phyloP scores from a whole-genome alignment of 1,284 basidiomycete genomes.

The Thelephora terrestris region DNA sequence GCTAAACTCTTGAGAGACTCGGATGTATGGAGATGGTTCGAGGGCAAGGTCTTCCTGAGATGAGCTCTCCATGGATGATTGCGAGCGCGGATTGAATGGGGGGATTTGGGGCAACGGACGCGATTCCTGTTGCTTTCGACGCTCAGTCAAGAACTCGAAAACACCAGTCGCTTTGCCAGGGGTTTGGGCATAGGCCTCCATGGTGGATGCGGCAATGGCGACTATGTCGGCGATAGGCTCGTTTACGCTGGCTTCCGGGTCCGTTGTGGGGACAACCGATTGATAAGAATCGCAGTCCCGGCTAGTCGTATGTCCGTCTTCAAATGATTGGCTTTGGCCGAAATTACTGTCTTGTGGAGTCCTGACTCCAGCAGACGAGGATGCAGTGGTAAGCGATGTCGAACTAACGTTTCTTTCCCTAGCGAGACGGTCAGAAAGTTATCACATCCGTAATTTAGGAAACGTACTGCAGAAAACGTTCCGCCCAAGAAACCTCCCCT shows the following conservation, averaged over 20 bases:
- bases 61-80: neutral
- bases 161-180: conserved; percentile 59
- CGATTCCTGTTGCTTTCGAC: conserved; percentile 12
- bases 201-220: conserved; percentile 3
- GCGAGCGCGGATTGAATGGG: neutral
- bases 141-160: conserved; percentile 51
- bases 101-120: neutral
- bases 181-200: conserved; percentile 26
- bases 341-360: conserved; percentile 21
- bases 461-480: conserved; percentile 54
- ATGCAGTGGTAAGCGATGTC: conserved; percentile 15
- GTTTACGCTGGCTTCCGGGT: conserved; percentile 50
- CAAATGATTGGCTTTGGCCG: conserved; percentile 19
- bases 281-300: conserved; percentile 27
- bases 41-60: neutral
- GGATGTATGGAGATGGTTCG: neutral
- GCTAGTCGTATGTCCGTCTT: conserved; percentile 13
- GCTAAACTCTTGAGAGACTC: neutral
- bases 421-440: neutral
- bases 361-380: conserved; percentile 16
- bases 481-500: conserved; percentile 74
- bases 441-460: neutral
- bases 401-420: conserved; percentile 14
- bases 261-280: conserved; percentile 53
- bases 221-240: conserved; percentile 5